Evolutionary conservation across 2,329 filamentous ascomycete species (phyloP).

Genomic region (Alternaria burnsii): DNA sequence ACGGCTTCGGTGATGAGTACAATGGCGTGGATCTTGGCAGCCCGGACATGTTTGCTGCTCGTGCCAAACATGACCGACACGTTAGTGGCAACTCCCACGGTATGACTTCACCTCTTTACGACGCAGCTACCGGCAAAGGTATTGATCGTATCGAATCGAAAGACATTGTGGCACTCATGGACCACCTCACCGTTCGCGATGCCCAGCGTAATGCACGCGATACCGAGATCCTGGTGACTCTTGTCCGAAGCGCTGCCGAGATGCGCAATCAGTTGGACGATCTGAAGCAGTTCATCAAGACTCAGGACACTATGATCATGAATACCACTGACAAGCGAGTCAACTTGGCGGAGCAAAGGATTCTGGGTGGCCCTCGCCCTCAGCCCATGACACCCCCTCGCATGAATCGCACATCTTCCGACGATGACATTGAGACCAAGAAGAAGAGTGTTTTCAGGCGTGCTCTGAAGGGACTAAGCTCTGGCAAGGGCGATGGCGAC

Average conservation of each 20-base stretch:
- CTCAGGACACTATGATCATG: conserved; percentile 90
- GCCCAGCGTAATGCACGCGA: conserved; percentile 95
- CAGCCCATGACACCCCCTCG: conserved; percentile 67
- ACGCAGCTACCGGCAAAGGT: conserved; percentile 84
- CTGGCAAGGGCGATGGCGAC: conserved; percentile 82
- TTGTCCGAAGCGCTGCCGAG: conserved; percentile 92
- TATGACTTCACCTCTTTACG: conserved; percentile 88
- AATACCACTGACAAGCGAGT: conserved; percentile 87
- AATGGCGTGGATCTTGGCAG: conserved; percentile 51
- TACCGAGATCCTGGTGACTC: conserved; percentile 92
- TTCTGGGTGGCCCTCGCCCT: conserved; percentile 85
- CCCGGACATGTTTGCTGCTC: conserved; percentile 58
- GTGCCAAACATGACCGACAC: conserved; percentile 66
- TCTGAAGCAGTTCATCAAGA: conserved; percentile 89
- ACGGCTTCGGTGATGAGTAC: conserved; percentile 63
- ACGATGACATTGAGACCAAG: conserved; percentile 73
- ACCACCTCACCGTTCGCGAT: conserved; percentile 96
- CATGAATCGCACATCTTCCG: conserved; percentile 60
- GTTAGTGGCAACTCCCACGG: conserved; percentile 92
- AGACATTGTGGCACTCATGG: conserved; percentile 97
- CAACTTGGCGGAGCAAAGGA: conserved; percentile 81
- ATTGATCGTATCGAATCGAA: conserved; percentile 94
- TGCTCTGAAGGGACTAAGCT: conserved; percentile 88
- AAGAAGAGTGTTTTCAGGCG: conserved; percentile 93
- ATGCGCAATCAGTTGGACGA: conserved; percentile 98